Base-by-base conservation (phyloP, 2,329 filamentous ascomycete species). In the Thelonectria blattea region DNA sequence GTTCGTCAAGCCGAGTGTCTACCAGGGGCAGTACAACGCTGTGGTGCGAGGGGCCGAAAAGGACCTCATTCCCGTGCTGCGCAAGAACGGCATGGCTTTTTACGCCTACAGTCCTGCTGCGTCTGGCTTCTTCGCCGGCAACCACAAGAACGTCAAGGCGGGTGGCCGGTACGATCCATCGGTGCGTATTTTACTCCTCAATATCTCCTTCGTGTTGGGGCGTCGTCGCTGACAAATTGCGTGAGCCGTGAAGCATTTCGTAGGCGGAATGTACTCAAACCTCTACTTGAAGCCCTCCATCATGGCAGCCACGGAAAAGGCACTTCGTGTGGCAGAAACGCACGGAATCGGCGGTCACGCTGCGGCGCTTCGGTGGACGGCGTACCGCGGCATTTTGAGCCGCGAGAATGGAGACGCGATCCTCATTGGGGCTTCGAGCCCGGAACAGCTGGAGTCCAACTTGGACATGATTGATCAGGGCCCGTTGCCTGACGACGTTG, bases 21-120 rank as follows among this genome's bases (percentile, higher is more conserved):
- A 81, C 60, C 78, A 84, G 63, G 80, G 81, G 2, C 73, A 78
- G 8, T 83, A 84, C 68, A 82, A 83, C 55, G 71, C 76, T 8
- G 68, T 84, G 12, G 73, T 74, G 3, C 73, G 82, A 46, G 69
- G 73, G 2, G 73, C 69, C 6, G 82, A 84, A 58, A 71, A 72
- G 32, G 73, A 76, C 12, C 68, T 83, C 1, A 75, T 83, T 17
- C 78, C 80, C 0, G 52, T 78, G 0, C 66, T 83, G 11, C 74
- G 80, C 2, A 73, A 77, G 54, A 65, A 79, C 39, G 71, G 70
- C 12, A 81, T 83, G 1, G 66, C 75, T 0, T 83, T 81, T 54
- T 79, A 77, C 58, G 79, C 76, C 0, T 83, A 76, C 58, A 78
- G 75, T 15, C 65, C 67, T 24, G 67, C 59, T 17, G 68, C 61